Evolutionary conservation across 768 basidiomycete species (phyloP).

Genomic region (Lactarius deliciosus): DNA sequence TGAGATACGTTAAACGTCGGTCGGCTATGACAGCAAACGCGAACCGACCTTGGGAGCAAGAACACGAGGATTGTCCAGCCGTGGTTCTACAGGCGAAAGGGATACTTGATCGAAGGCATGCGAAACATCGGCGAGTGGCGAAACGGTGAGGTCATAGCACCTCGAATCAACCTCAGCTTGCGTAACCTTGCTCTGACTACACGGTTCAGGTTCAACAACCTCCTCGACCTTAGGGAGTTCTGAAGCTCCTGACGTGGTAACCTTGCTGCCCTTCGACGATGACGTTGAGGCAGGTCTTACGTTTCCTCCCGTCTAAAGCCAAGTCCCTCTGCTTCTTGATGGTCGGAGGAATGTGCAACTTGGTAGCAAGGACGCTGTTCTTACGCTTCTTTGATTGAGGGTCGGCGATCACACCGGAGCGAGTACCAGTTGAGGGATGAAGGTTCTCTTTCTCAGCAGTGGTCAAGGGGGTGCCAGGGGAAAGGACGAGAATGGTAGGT

Average conservation of each 20-base stretch:
- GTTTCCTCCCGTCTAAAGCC: slow-evolving; percentile 56
- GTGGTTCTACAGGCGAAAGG: slow-evolving; percentile 25
- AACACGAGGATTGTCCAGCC: slow-evolving; percentile 7
- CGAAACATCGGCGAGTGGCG: slow-evolving; percentile 75
- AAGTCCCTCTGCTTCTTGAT: slow-evolving; percentile 47
- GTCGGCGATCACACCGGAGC: slow-evolving; percentile 42
- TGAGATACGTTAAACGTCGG: slow-evolving; percentile 11
- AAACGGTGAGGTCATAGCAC: slow-evolving; percentile 78
- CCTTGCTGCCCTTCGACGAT: slow-evolving; percentile 28
- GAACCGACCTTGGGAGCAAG: slow-evolving; percentile 22
- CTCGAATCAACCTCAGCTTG: slow-evolving; percentile 66
- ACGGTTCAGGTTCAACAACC: slow-evolving; percentile 54
- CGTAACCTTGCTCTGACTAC: slow-evolving; percentile 42
- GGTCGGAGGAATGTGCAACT: slow-evolving; percentile 42
- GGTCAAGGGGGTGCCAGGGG: slow-evolving; percentile 32
- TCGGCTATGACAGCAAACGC: background rate
- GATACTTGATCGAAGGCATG: slow-evolving; percentile 54
- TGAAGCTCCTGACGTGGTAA: slow-evolving; percentile 24
- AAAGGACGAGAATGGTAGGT: slow-evolving; percentile 34
- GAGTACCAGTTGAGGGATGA: slow-evolving; percentile 70
- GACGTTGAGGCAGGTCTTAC: slow-evolving; percentile 44
- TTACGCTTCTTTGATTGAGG: slow-evolving; percentile 62
- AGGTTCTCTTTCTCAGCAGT: slow-evolving; percentile 72
- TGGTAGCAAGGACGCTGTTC: slow-evolving; percentile 54
- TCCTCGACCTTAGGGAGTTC: slow-evolving; percentile 42